Percentiles rank a stretch among this genome's conserved stretches.
These are phyloP conservation scores for Podospora pseudocomata DNA, from an alignment of 495 filamentous ascomycete species.

Conservation along the genomic window DNA sequence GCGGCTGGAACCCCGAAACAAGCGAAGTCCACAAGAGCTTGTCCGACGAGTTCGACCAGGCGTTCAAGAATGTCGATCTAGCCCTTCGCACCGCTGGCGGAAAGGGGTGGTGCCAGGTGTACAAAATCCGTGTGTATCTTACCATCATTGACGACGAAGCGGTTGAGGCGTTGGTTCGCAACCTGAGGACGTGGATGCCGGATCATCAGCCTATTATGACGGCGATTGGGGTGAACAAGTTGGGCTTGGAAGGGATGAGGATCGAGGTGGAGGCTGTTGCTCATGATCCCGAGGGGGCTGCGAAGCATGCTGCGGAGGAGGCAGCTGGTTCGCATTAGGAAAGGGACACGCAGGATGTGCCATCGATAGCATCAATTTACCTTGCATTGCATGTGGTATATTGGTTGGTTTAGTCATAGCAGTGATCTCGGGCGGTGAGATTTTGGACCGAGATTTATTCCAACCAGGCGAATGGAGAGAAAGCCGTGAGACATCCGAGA, in stretches of 20 bases:
- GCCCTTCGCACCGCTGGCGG: conserved; percentile 17
- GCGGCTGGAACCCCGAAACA: conserved; percentile 20
- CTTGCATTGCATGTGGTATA: neutral
- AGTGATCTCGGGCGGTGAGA: neutral
- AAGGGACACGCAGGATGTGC: neutral
- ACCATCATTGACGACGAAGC: conserved; percentile 12
- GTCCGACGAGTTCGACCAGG: conserved; percentile 20
- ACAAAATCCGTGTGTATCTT: conserved; percentile 17
- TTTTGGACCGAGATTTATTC: neutral
- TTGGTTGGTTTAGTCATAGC: neutral
- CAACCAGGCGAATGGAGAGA: neutral
- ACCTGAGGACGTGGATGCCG: conserved; percentile 18
- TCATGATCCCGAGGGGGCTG: conserved; percentile 3
- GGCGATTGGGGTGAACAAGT: conserved; percentile 12
- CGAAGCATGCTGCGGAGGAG: conserved; percentile 1
- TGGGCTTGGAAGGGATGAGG: conserved; percentile 22
- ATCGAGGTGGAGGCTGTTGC: conserved; percentile 21
- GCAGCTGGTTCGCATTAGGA: neutral
- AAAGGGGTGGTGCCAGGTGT: conserved; percentile 19
- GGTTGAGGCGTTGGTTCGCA: conserved; percentile 11
- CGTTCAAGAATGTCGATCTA: conserved; percentile 20
- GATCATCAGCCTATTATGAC: conserved; percentile 24
- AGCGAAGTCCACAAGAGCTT: conserved; percentile 5
- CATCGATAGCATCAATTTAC: neutral
- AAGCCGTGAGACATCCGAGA: too few species aligned